A percentile compares a stretch with the other conserved stretches of the same genome.
phyloP scores from a whole-genome alignment of 768 basidiomycete species.

The Tulasnella sp. region DNA sequence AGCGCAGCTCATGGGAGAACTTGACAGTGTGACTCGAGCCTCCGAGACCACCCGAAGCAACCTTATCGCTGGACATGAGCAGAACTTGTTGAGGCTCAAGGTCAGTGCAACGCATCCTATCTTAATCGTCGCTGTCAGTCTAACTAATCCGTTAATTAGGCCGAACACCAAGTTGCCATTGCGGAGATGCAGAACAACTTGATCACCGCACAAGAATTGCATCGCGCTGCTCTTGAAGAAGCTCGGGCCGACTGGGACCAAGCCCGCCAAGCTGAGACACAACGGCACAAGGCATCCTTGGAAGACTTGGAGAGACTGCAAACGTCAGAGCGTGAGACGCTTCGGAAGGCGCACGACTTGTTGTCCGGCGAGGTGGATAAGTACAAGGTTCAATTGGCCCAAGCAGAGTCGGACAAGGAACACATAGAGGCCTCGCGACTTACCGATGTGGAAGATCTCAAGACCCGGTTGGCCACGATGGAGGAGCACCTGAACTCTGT shows the following conservation, averaged over 20 bases:
- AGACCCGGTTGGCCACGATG: conserved; percentile 35
- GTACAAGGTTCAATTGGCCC: conserved; percentile 36
- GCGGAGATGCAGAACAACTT: conserved; percentile 34
- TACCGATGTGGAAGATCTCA: conserved; percentile 41
- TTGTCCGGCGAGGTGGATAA: conserved; percentile 13
- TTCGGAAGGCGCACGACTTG: conserved; percentile 30
- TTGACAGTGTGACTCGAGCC: conserved; percentile 26
- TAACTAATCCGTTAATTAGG: conserved; percentile 29
- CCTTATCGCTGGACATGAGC: conserved; percentile 20
- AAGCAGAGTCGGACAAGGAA: conserved; percentile 30
- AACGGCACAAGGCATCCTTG: conserved; percentile 35
- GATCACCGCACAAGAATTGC: conserved; percentile 29
- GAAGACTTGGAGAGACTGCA: conserved; percentile 44
- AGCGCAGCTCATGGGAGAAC: conserved; percentile 14
- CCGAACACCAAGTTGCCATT: conserved; percentile 41
- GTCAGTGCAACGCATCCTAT: neutral
- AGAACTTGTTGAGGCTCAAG: conserved; percentile 14
- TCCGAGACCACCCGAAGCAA: conserved; percentile 26
- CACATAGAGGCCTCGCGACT: conserved; percentile 29
- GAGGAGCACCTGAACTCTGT: conserved; percentile 40
- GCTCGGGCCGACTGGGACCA: conserved; percentile 28
- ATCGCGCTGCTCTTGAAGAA: conserved; percentile 32
- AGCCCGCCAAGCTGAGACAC: conserved; percentile 38
- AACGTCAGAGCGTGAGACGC: conserved; percentile 36
- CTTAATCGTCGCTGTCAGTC: neutral